phyloP scores from a whole-genome alignment of 164 flowering plant species.

The Liquidambar formosana region DNA sequence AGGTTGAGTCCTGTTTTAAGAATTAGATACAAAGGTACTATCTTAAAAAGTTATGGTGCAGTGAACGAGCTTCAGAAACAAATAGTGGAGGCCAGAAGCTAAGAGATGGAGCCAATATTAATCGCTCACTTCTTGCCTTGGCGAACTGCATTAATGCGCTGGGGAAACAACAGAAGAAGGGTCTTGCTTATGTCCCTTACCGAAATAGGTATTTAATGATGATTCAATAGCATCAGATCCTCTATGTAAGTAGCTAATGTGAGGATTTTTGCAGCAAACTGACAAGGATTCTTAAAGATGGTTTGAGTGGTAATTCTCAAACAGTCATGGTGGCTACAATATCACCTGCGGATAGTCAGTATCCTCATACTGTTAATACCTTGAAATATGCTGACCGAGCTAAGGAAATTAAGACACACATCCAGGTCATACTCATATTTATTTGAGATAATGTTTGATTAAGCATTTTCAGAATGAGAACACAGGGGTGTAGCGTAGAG shows the following conservation, averaged over 20 bases:
- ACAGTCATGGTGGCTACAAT: conserved; percentile 89
- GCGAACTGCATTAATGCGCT: conserved; percentile 94
- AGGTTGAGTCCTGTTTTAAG: conserved; percentile 3
- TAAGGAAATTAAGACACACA: conserved; percentile 88
- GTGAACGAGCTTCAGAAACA: conserved; percentile 95
- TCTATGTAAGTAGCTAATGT: conserved; percentile 21
- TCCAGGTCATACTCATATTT: conserved; percentile 49
- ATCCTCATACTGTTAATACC: conserved; percentile 87
- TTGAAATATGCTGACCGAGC: conserved; percentile 93
- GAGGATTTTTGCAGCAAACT: conserved; percentile 58
- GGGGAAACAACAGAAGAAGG: conserved; percentile 92
- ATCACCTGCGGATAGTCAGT: conserved; percentile 80
- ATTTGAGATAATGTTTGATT: background rate
- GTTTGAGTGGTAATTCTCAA: conserved; percentile 90
- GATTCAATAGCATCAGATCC: conserved; percentile 2
- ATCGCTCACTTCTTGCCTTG: conserved; percentile 89
- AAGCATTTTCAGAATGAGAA: background rate
- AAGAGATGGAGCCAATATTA: conserved; percentile 93
- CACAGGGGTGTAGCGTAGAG: background rate
- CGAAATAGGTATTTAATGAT: conserved; percentile 67
- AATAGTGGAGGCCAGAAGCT: conserved; percentile 85
- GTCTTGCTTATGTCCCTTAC: conserved; percentile 95
- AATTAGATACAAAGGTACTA: background rate
- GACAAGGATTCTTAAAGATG: conserved; percentile 93
- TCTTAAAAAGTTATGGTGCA: conserved; percentile 26